These are phyloP conservation scores for Fusarium dimerum DNA, from an alignment of 2,329 filamentous ascomycete genomes.

Conservation along the genomic window DNA sequence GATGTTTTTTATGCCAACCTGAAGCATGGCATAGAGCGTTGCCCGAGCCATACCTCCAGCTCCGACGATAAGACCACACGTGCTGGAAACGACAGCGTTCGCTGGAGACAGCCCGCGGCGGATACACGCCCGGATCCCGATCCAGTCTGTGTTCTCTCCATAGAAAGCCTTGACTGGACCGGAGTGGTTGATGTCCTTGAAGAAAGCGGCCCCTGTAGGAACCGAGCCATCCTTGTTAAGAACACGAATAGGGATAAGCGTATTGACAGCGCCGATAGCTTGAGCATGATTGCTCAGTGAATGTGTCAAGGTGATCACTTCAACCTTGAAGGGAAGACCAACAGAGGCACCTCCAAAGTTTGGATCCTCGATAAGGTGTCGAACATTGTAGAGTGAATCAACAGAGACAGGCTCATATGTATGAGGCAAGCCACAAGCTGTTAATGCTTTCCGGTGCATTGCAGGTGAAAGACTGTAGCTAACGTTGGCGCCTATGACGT, in stretches of 20 bases:
- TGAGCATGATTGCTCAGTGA: slow-evolving; percentile 71
- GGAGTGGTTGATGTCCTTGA: slow-evolving; percentile 57
- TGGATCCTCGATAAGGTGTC: slow-evolving; percentile 62
- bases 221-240: slow-evolving; percentile 58
- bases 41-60: slow-evolving; percentile 77
- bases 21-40: slow-evolving; percentile 76
- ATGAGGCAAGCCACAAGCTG: slow-evolving; percentile 68
- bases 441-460: slow-evolving; percentile 74
- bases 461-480: slow-evolving; percentile 73
- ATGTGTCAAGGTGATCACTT: slow-evolving; percentile 68
- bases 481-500: slow-evolving; percentile 72
- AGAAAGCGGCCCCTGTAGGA: slow-evolving; percentile 54
- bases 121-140: slow-evolving; percentile 74
- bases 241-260: slow-evolving; percentile 68
- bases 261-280: slow-evolving; percentile 77
- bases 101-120: slow-evolving; percentile 72
- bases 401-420: slow-evolving; percentile 66
- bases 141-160: slow-evolving; percentile 82
- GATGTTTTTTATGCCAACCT: slow-evolving; percentile 74
- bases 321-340: slow-evolving; percentile 74
- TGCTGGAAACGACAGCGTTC: slow-evolving; percentile 59
- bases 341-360: slow-evolving; percentile 73
- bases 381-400: slow-evolving; percentile 61
- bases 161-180: slow-evolving; percentile 70
- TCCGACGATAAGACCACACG: slow-evolving; percentile 61